phyloP scores from a whole-genome alignment of 176 grass and related monocot genomes.

The Urochloa ruziziensis region DNA sequence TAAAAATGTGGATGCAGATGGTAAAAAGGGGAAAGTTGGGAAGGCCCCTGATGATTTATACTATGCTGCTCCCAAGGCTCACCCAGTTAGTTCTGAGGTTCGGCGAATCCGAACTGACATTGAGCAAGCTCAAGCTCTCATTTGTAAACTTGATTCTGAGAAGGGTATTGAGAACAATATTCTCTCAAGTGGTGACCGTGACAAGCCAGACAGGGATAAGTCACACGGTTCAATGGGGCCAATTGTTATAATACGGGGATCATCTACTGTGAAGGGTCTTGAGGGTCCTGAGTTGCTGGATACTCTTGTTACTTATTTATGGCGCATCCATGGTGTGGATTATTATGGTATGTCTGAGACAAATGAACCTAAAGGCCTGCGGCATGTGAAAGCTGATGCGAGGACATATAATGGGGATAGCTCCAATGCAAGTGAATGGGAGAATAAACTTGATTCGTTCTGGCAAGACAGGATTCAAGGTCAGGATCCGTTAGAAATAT shows the following conservation, averaged over 20 bases:
- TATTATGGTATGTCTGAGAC: slow-evolving; percentile 96
- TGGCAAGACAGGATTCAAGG: slow-evolving; percentile 77
- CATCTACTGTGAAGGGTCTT: slow-evolving; percentile 93
- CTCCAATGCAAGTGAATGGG: slow-evolving; percentile 72
- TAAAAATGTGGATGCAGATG: slow-evolving; percentile 54
- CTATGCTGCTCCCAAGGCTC: slow-evolving; percentile 79
- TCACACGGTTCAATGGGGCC: slow-evolving; percentile 75
- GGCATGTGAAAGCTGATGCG: slow-evolving; percentile 81
- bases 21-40: slow-evolving; percentile 74
- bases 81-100: slow-evolving; percentile 75
- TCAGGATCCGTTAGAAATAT: slow-evolving; percentile 80
- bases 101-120: slow-evolving; percentile 75
- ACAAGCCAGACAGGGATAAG: slow-evolving; percentile 44
- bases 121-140: slow-evolving; percentile 68
- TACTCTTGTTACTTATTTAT: slow-evolving; percentile 90
- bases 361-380: slow-evolving; percentile 78
- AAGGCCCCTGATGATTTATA: slow-evolving; percentile 53
- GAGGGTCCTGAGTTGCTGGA: slow-evolving; percentile 91
- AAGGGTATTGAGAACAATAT: slow-evolving; percentile 86
- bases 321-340: slow-evolving; percentile 90
- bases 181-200: slow-evolving; percentile 62
- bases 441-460: slow-evolving; percentile 92
- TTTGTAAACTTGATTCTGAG: slow-evolving; percentile 84
- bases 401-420: slow-evolving; percentile 61
- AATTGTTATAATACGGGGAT: slow-evolving; percentile 86